phyloP scores from a whole-genome alignment of 306 rosid genomes.

The Arachis stenosperma region DNA sequence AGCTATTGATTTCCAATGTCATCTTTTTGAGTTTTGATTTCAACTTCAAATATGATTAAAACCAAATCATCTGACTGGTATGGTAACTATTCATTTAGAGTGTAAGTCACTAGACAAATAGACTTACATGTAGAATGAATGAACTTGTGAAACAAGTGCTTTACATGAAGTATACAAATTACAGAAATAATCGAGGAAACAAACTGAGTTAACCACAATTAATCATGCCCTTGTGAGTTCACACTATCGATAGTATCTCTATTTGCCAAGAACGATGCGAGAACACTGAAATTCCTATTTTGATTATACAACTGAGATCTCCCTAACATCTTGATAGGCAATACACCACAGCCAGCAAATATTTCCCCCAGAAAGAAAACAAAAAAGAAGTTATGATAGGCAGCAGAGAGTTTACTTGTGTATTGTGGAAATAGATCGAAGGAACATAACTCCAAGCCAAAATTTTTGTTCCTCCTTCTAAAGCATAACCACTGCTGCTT shows the following conservation, averaged over 20 bases:
- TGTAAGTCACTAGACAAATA: neutral
- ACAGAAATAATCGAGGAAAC: neutral
- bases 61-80: neutral
- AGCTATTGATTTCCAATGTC: neutral
- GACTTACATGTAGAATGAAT: neutral
- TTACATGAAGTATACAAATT: constrained; percentile 15
- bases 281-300: neutral
- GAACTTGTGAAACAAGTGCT: constrained; percentile 14
- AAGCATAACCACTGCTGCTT: constrained; percentile 42
- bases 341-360: no score
- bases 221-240: neutral
- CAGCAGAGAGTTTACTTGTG: constrained; percentile 56
- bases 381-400: neutral
- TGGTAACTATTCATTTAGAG: neutral
- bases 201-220: constrained; percentile 11
- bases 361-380: neutral
- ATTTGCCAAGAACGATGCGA: neutral
- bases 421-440: constrained; percentile 53
- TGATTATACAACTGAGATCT: no score
- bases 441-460: constrained; percentile 58
- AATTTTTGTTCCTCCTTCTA: constrained; percentile 47
- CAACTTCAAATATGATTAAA: neutral
- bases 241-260: neutral
- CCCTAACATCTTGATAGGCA: no score
- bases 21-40: neutral